Evolutionary conservation across 495 filamentous ascomycete genomes (phyloP).

Genomic region (Xylaria curta): DNA sequence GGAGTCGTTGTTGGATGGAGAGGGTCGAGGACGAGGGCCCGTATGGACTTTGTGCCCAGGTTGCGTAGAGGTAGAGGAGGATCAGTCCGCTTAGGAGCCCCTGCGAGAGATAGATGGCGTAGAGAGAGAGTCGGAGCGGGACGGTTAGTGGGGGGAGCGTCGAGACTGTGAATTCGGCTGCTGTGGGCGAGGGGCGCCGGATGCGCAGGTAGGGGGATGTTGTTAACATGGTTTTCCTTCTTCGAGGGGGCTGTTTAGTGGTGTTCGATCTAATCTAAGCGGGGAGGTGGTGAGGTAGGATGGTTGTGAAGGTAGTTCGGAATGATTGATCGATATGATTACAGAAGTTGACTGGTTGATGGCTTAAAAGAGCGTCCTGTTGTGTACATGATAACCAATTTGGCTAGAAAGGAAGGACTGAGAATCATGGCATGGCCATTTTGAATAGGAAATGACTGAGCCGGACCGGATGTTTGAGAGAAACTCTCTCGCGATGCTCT

Average conservation of each 20-base stretch:
- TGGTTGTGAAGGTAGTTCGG: neutral
- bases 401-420: neutral
- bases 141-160: conserved; percentile 67
- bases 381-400: neutral
- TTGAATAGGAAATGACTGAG: neutral
- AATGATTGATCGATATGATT: neutral
- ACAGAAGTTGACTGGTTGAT: neutral
- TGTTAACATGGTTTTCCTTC: conserved; percentile 51
- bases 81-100: conserved; percentile 41
- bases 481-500: neutral
- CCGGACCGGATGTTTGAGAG: neutral
- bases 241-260: neutral
- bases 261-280: neutral
- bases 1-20: neutral
- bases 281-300: neutral
- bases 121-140: conserved; percentile 60
- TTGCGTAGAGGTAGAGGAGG: conserved; percentile 46
- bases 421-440: neutral
- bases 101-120: conserved; percentile 57
- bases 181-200: conserved; percentile 81
- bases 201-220: conserved; percentile 63
- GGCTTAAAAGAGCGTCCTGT: neutral
- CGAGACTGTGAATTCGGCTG: conserved; percentile 84
- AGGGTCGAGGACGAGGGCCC: neutral
- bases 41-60: conserved; percentile 37